Evolutionary conservation across 306 rosid species (phyloP).

Genomic region (Sindora glabra): DNA sequence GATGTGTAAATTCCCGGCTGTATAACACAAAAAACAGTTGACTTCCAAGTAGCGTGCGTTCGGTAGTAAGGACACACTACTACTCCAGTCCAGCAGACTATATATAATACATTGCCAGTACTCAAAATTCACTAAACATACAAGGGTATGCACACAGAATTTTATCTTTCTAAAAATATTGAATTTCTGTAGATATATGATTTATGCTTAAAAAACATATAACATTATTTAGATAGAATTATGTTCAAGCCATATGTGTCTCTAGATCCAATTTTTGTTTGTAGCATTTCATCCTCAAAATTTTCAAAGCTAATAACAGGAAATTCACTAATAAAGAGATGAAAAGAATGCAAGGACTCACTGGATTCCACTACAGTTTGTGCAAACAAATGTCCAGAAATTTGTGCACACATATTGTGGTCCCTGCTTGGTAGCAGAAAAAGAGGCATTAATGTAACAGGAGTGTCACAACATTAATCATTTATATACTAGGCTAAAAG

Average conservation of each 20-base stretch:
- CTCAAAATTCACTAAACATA: neutral
- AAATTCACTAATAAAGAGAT: neutral
- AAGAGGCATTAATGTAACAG: conserved; percentile 5
- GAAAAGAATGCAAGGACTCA: conserved; percentile 39
- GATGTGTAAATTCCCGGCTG: conserved; percentile 95
- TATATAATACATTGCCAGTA: conserved; percentile 1
- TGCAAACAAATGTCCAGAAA: conserved; percentile 97
- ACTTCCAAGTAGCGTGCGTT: conserved; percentile 9
- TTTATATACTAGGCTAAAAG: neutral
- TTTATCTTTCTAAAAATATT: neutral
- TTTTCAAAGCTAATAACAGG: neutral
- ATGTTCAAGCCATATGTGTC: neutral
- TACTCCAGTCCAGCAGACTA: neutral
- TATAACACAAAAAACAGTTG: conserved; percentile 15
- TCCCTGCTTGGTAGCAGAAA: conserved; percentile 50
- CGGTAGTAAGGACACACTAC: neutral
- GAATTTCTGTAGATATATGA: neutral
- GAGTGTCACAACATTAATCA: conserved; percentile 3
- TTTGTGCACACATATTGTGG: conserved; percentile 98
- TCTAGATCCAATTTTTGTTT: neutral
- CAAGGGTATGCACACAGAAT: conserved; percentile 7
- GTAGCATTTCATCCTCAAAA: too few species aligned
- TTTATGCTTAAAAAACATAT: neutral
- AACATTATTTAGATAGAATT: neutral
- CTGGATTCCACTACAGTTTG: conserved; percentile 97